Percentiles rank a stretch among this genome's conserved stretches.
Conservation (phyloP, 2,329 filamentous ascomycete species). For the Ophiocordyceps camponoti-leonardi region DNA sequence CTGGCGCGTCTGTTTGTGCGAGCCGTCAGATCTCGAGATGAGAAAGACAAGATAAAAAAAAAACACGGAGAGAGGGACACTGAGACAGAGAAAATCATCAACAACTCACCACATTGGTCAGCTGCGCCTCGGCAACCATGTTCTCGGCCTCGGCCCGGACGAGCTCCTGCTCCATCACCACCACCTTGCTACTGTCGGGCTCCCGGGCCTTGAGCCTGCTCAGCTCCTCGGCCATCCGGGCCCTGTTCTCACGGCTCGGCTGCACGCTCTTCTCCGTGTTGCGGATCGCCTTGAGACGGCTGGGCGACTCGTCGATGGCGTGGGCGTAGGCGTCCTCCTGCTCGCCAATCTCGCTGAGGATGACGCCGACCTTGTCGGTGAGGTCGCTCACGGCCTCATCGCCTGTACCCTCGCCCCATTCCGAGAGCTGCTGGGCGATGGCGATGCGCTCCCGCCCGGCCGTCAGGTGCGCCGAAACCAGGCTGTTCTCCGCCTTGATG, state of each 20-base stretch:
- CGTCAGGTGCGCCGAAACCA: slow-evolving; percentile 67
- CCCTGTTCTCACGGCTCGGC: slow-evolving; percentile 73
- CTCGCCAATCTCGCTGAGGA: slow-evolving; percentile 83
- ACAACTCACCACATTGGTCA: slow-evolving; percentile 72
- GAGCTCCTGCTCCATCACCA: slow-evolving; percentile 86
- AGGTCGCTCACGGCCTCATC: slow-evolving; percentile 81
- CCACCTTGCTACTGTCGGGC: slow-evolving; percentile 63
- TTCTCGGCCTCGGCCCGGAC: slow-evolving; percentile 92
- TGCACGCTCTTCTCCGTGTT: slow-evolving; percentile 94
- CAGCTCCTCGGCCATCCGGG: slow-evolving; percentile 85
- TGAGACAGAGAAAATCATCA: not conserved
- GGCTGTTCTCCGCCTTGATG: slow-evolving; percentile 88
- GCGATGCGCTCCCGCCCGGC: slow-evolving; percentile 70
- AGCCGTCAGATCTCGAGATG: not conserved
- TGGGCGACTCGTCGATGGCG: slow-evolving; percentile 70
- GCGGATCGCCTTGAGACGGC: slow-evolving; percentile 73
- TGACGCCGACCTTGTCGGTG: slow-evolving; percentile 86
- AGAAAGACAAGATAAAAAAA: not conserved
- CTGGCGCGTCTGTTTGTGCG: slow-evolving; percentile 53
- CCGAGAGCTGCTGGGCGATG: slow-evolving; percentile 80
- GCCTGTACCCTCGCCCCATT: slow-evolving; percentile 86
- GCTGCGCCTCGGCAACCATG: slow-evolving; percentile 86
- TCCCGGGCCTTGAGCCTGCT: slow-evolving; percentile 84
- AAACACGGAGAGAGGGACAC: too few species aligned
- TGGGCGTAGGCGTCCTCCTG: slow-evolving; percentile 83